Evolutionary conservation across 495 filamentous ascomycete genomes (phyloP).

Genomic region (Talaromyces thailandensis): DNA sequence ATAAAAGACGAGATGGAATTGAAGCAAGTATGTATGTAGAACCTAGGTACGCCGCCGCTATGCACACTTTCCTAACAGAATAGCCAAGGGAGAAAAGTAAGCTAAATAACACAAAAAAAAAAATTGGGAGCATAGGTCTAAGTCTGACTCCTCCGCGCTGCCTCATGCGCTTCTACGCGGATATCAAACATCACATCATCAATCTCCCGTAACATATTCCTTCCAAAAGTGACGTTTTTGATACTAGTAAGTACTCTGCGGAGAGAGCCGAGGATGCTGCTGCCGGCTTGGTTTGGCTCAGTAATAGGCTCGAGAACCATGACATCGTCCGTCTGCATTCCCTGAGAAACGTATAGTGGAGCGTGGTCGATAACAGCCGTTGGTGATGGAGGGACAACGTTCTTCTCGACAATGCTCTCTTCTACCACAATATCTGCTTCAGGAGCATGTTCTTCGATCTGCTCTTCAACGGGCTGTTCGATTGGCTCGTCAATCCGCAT

Average conservation of each 20-base stretch:
- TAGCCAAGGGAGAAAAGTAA: constrained; percentile 1
- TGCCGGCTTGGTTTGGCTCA: constrained; percentile 2
- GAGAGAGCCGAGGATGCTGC: constrained; percentile 39
- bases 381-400: neutral
- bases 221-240: constrained; percentile 26
- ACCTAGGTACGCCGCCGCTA: constrained; percentile 4
- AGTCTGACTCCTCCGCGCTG: constrained; percentile 35
- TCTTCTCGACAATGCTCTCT: neutral
- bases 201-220: constrained; percentile 45
- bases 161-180: constrained; percentile 54
- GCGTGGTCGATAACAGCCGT: neutral
- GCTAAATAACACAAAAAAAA: constrained; percentile 4
- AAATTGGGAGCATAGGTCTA: neutral
- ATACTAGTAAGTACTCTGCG: constrained; percentile 37
- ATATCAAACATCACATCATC: constrained; percentile 63
- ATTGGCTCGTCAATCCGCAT: neutral
- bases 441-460: constrained; percentile 4
- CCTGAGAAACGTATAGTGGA: neutral
- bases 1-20: neutral
- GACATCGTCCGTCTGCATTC: constrained; percentile 6
- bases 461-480: neutral
- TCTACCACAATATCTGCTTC: neutral
- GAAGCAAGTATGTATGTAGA: neutral
- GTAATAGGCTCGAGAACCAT: neutral
- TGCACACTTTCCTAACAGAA: neutral